A percentile compares a stretch with the other conserved stretches of the same genome.
phyloP scores from a whole-genome alignment of 495 filamentous ascomycete genomes.

The Penicillium desertorum region DNA sequence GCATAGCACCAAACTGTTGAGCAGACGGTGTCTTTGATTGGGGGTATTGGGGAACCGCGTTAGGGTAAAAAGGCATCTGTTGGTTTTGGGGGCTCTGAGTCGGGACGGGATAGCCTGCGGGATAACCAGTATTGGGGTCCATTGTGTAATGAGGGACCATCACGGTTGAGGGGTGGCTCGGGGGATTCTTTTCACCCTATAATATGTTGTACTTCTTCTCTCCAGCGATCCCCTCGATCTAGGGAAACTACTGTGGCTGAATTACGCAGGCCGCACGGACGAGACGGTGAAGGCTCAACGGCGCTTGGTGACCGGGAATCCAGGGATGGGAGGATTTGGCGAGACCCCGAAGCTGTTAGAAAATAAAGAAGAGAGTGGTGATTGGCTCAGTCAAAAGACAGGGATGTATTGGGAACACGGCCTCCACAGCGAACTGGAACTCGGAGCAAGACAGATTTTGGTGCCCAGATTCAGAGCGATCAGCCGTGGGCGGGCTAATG shows the following conservation, averaged over 20 bases:
- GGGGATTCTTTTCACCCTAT: slow-evolving; percentile 16
- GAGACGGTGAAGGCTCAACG: slow-evolving; percentile 11
- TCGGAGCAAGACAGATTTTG: slow-evolving; percentile 35
- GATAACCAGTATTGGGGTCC: slow-evolving; percentile 48
- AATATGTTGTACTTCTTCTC: slow-evolving; percentile 15
- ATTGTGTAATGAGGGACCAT: slow-evolving; percentile 34
- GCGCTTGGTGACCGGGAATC: slow-evolving; percentile 23
- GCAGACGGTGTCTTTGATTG: slow-evolving; percentile 33
- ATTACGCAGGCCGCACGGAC: slow-evolving; percentile 31
- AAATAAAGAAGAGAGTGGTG: slow-evolving; percentile 13
- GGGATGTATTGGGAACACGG: slow-evolving; percentile 22
- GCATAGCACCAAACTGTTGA: slow-evolving; percentile 40
- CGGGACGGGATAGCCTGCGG: slow-evolving; percentile 41
- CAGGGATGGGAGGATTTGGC: slow-evolving; percentile 26
- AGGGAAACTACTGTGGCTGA: slow-evolving; percentile 16
- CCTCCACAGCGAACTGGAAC: slow-evolving; percentile 19
- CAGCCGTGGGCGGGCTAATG: slow-evolving; percentile 40
- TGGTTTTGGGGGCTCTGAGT: slow-evolving; percentile 41
- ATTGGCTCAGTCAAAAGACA: slow-evolving; percentile 27
- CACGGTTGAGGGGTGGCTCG: slow-evolving; percentile 16
- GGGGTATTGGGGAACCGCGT: slow-evolving; percentile 41
- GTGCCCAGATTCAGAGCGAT: slow-evolving; percentile 37
- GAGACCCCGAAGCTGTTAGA: not conserved
- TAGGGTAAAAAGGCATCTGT: slow-evolving; percentile 43
- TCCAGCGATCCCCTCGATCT: slow-evolving; percentile 13